Base-by-base conservation (phyloP, 495 filamentous ascomycete genomes). In the Tuber borchii region DNA sequence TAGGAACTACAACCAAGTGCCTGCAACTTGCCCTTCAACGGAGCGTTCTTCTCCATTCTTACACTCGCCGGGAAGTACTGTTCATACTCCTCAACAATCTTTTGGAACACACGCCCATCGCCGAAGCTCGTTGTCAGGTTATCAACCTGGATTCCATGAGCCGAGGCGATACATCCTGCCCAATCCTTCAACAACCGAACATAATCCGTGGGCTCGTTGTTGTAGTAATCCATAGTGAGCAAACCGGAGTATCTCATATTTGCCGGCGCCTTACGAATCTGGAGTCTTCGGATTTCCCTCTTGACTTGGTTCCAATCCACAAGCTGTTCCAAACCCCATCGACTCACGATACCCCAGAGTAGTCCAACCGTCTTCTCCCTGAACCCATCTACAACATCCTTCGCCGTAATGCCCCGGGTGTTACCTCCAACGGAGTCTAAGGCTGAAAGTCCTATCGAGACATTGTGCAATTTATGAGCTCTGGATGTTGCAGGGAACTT, bases 321-420 rank as follows among this genome's bases (percentile, higher is more conserved):
- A 0, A 91, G 84, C 39, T 82, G 82, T 26, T 84, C 79, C 2
- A 91, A 83, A 14, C 89, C 89, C 84, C 87, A 87, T 79, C 86
- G 86, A 43, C 87, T 86, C 44, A 92, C 87, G 45, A 92, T 84
- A 22, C 85, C 84, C 90, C 89, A 91, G 17, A 92, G 83, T 26
- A 92, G 84, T 1, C 86, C 86, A 31, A 91, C 85, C 3, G 90
- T 91, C 83, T 88, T 91, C 78, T 92, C 90, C 43, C 90, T 87
- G 75, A 90, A 87, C 9, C 90, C 90, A 78, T 92, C 87, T 9
- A 91, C 88, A 61, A 91, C 89, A 65, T 92, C 89, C 69, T 89
- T 88, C 1, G 90, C 85, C 31, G 83, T 85, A 31, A 90, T 79
- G n/a, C 83, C 81, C 34, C 83, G 77, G 2, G 76, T 80, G 14